Conservation (phyloP, 2,329 filamentous ascomycete species). For the Cytospora leucostoma region DNA sequence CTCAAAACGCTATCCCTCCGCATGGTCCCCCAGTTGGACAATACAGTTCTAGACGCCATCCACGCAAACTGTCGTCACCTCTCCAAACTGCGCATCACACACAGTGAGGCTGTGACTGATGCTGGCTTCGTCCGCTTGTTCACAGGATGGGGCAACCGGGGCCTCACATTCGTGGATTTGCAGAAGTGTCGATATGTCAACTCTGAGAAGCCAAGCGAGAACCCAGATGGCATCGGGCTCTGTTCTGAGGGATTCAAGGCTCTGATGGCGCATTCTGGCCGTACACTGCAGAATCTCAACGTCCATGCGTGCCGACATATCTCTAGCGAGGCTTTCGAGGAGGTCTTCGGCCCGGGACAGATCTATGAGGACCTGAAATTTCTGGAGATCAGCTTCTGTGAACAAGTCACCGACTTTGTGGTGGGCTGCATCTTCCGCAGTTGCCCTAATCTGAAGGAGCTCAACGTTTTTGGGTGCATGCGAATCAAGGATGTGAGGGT, state of each 20-base stretch:
- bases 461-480: conserved; percentile 68
- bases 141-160: conserved; percentile 71
- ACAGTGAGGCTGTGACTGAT: conserved; percentile 76
- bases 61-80: conserved; percentile 69
- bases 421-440: conserved; percentile 64
- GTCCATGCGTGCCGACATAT: conserved; percentile 87
- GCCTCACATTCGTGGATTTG: conserved; percentile 71
- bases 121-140: conserved; percentile 73
- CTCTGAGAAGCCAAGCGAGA: conserved; percentile 65
- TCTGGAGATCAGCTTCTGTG: conserved; percentile 78
- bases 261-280: conserved; percentile 81
- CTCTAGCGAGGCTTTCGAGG: conserved; percentile 67
- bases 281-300: conserved; percentile 66
- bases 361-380: conserved; percentile 68
- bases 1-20: conserved; percentile 80
- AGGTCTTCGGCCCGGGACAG: conserved; percentile 65
- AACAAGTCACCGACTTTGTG: conserved; percentile 65
- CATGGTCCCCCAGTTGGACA: conserved; percentile 65
- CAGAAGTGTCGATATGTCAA: conserved; percentile 78
- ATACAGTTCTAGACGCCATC: conserved; percentile 69
- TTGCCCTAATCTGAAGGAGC: conserved; percentile 60
- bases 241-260: conserved; percentile 75
- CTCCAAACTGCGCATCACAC: conserved; percentile 76
- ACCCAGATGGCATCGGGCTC: conserved; percentile 68
- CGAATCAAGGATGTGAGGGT: conserved; percentile 57